Evolutionary conservation across 345 rosid species (phyloP), one percentile per base, ranked within the genome.

Genomic region (Corchorus capsularis): DNA sequence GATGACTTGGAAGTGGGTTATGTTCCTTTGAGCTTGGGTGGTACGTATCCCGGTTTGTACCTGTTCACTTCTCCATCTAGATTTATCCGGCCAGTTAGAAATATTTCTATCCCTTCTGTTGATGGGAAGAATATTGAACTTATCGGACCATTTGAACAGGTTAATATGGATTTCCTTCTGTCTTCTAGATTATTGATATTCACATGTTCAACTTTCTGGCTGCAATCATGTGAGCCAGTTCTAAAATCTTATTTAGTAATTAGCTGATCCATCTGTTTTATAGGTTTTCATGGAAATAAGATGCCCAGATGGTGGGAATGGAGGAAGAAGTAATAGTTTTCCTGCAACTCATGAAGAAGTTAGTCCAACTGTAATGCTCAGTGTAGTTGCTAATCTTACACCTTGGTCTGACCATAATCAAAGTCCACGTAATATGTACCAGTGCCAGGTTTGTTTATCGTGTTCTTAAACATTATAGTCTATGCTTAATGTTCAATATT

Each of bases 321-420:
- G 97, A 37, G 98, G 97, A 78, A 89, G 98, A 83, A 88, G 83
- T 83, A 84, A 79, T 76, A 79, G 70, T 60, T 89, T 81, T 80
- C 85, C 86, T 53, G 99, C 99, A 71, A 91, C 96, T 61, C 99
- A 93, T 82, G 98, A 93, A 88, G 99, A 96, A 86, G 87, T 91
- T 82, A 91, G 88, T 85, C 98, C 98, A 66, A 93, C 97, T 74
- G 92, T 86, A 73, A 96, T 96, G 96, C 92, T 96, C 19, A 93
- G 99, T 85, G 92, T 92, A 79, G 93, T 96, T 79, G 98, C 97
- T 85, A 96, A 91, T 87, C 98, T 96, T 72, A 96, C 99, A 71
- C 99, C 99, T 68, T 96, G 95, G 92, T 96, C 99, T 7, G 94
- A 96, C 83, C 99, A 96, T 85, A 96, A 96, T 85, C 99, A 96